These are phyloP conservation scores for Mrakia blollopis DNA, from an alignment of 768 basidiomycete genomes.

Conservation along the genomic window DNA sequence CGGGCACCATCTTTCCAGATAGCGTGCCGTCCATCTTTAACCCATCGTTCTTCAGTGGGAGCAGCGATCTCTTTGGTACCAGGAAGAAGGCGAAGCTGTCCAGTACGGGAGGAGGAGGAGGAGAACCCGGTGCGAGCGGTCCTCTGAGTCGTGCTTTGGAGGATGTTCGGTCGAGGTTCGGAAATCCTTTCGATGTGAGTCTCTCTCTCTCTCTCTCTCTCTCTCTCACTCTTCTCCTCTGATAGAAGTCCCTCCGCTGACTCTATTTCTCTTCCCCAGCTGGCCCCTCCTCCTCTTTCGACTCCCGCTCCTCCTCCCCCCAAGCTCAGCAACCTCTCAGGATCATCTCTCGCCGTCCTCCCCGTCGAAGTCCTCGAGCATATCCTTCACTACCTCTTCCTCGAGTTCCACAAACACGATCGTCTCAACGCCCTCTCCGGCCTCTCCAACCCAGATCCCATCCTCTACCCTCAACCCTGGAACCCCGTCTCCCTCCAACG, in stretches of 20 bases:
- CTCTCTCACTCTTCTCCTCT: too few relatives aligned
- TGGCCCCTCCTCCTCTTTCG: neutral
- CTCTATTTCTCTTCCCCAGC: neutral
- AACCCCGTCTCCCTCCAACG: slow-evolving; percentile 7
- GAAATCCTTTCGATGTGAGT: neutral
- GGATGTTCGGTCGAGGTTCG: neutral
- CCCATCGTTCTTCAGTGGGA: too few relatives aligned
- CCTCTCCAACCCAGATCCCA: neutral
- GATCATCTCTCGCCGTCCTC: neutral
- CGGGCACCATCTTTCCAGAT: too few relatives aligned
- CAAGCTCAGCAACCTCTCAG: neutral
- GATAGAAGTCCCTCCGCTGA: too few relatives aligned
- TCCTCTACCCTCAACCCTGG: neutral
- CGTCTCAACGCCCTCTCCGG: neutral
- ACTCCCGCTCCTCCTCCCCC: neutral
- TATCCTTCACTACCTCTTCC: neutral
- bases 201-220: too few relatives aligned
- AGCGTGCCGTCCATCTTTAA: too few relatives aligned
- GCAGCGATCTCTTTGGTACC: too few relatives aligned
- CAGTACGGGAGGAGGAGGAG: too few relatives aligned
- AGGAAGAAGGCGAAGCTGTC: too few relatives aligned
- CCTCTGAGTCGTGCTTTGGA: neutral
- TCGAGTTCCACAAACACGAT: slow-evolving; percentile 11
- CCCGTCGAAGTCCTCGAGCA: neutral
- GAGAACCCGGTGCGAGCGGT: too few relatives aligned